Evolutionary conservation across 768 basidiomycete genomes (phyloP), one percentile per base, ranked within the genome.

Genomic region (Mycena maculata): DNA sequence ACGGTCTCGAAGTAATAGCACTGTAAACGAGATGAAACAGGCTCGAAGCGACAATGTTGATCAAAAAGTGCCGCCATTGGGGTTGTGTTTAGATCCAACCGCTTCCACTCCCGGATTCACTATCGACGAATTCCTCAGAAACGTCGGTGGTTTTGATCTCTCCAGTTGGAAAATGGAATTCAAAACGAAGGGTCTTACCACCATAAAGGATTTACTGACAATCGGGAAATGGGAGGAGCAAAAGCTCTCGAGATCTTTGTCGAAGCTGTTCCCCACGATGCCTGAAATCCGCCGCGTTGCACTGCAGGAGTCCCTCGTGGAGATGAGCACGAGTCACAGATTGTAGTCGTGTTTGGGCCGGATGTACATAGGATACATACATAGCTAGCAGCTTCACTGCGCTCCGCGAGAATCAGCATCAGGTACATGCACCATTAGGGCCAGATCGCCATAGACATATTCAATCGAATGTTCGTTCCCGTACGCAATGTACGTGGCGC

Each of bases 391-490:
- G 33, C 33, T 36, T 36, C 44, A 8, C 7, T 15, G 20, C n/a
- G n/a, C n/a, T n/a, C n/a, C 20, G 9, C 30, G 52, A 75, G 63
- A 56, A 5, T 66, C 63, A 7, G 30, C 41, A 4, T 11, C 31
- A 16, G 53, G 53, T 22, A 64, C 13, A 49, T 60, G 36, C 3
- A 74, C 73, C 52, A 58, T 44, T 10, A 64, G 63, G 1, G 64
- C 57, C 2, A 54, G 59, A 79, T 85, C 16, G 82, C 84, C 23
- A 78, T 77, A 75, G 8, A 67, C 31, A 53, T 65, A 69, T 23
- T 18, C 68, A 2, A 70, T 12, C 1, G 55, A 25, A 0, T 76
- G 64, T 31, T 76, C 74, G 44, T 77, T 77, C 4, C 76, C 76
- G 63, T 76, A 76, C 1, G 63, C 47, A 10, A 74, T 20, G 55